Base-by-base conservation (phyloP, 768 basidiomycete genomes). In the Agrocybe pediades region DNA sequence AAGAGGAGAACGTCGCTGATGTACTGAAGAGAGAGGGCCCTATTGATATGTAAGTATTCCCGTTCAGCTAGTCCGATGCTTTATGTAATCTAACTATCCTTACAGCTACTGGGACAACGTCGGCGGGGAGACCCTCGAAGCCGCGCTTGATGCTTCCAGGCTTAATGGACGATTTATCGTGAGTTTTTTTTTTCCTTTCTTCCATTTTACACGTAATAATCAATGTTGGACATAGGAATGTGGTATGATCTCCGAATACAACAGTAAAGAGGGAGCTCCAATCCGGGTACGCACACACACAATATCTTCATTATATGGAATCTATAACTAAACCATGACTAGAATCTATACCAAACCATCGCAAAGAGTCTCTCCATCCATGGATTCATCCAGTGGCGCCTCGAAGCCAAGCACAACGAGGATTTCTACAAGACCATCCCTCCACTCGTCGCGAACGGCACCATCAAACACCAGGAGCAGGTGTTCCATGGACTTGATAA, bases 81-180 rank as follows among this genome's bases (percentile, higher is more conserved):
- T 4, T 39, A 2, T 40, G 41, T 30, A 7, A 30, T 15, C 19
- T 15, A 17, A 41, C 11, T 29, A 19, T 33, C 6, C 16, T 21
- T 39, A 9, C 3, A 79, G 78, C 21, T 83, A 73, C 60, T 82
- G 79, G 78, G 82, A 84, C 55, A 78, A 81, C 40, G 85, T 86
- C n/a, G 85, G 84, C 3, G 85, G 85, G 2, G 77, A 82, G 50
- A 78, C 73, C 0, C 71, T 88, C 4, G 85, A 88, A 8, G 73
- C 75, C 13, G 85, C 82, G 0, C 63, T 88, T 6, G 68, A 72
- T 2, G 74, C 72, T 40, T 74, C 85, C 1, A 75, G 69, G 0
- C 43, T 60, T 0, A 56, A 73, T 20, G 81, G 82, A 1, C 63
- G 83, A 13, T 82, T 87, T 54, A 75, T 86, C 27, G 78, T 79